Conservation (phyloP, 345 rosid species). For the Syzygium aqueum region DNA sequence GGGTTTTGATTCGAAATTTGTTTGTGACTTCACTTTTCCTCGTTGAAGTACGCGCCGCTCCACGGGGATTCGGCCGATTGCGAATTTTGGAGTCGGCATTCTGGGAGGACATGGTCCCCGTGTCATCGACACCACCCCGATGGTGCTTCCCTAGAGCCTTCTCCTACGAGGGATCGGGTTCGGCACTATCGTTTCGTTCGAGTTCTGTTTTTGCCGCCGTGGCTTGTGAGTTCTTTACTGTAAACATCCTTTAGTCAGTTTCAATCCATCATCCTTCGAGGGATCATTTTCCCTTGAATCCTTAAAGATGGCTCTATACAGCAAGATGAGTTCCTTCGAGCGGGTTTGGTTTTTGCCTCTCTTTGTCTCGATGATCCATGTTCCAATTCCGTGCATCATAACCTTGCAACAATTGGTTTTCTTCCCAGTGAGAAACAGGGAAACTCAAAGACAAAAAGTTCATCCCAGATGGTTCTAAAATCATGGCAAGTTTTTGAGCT, state of each 20-base stretch:
- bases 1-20: neutral
- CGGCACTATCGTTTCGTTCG: neutral
- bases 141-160: neutral
- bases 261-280: neutral
- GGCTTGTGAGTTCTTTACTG: neutral
- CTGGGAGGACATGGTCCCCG: neutral
- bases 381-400: neutral
- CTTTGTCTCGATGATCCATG: neutral
- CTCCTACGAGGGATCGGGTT: neutral
- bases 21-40: neutral
- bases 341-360: neutral
- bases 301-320: neutral
- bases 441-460: neutral
- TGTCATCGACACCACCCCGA: rapidly evolving
- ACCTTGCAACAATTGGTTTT: neutral
- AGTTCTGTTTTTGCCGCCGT: neutral
- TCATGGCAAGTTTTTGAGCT: neutral
- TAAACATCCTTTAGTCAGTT: too few relatives aligned
- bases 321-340: neutral
- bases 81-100: neutral
- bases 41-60: neutral
- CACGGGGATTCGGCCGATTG: neutral
- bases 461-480: neutral
- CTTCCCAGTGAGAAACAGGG: neutral
- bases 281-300: neutral